Percentiles rank a stretch among this genome's conserved stretches.
These are phyloP conservation scores for Voacanga thouarsii DNA, from an alignment of 257 asterid species.

Conservation along the genomic window DNA sequence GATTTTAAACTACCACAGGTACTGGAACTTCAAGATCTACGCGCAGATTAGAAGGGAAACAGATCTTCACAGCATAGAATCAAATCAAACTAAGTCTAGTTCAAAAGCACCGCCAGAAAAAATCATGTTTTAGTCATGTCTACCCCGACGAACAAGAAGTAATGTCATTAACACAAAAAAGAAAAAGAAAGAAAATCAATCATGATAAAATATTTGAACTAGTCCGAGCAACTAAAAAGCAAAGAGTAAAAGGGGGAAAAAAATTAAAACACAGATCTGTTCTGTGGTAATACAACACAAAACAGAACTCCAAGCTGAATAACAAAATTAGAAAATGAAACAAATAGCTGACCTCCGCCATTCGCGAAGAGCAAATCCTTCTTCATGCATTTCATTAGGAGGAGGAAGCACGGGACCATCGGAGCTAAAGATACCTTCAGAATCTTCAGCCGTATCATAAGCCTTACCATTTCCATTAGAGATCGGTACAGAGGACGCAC, in stretches of 20 bases:
- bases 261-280: background rate
- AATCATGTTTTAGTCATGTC: background rate
- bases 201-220: background rate
- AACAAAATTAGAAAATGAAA: background rate
- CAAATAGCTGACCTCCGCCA: slow-evolving; percentile 72
- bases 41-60: background rate
- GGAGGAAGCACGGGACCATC: slow-evolving; percentile 88
- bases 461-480: slow-evolving; percentile 66
- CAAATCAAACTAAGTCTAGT: background rate
- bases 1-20: background rate
- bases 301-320: background rate
- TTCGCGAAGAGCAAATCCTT: slow-evolving; percentile 80
- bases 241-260: background rate
- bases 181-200: background rate
- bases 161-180: background rate
- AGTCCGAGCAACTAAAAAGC: background rate
- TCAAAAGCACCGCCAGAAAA: background rate
- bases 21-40: background rate
- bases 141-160: background rate
- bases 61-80: background rate
- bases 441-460: slow-evolving; percentile 45
- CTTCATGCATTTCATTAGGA: slow-evolving; percentile 76
- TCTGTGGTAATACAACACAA: background rate
- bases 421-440: slow-evolving; percentile 71
- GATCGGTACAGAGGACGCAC: slow-evolving; percentile 46